These are phyloP conservation scores for Fusarium napiforme DNA, from an alignment of 2,329 filamentous ascomycete species.

Conservation along the genomic window DNA sequence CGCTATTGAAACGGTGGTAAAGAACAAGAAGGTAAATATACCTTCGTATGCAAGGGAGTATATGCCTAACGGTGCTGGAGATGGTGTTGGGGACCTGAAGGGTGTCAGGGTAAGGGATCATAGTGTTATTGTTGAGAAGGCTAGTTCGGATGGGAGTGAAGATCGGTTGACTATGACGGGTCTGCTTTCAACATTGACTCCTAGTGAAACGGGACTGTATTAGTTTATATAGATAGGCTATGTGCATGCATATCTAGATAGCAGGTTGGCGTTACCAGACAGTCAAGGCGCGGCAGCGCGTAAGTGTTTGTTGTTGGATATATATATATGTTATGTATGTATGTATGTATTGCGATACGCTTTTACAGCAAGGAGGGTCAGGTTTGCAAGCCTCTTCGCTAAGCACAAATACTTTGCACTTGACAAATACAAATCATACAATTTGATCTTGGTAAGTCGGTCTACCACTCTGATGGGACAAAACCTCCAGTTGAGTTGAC, in stretches of 20 bases:
- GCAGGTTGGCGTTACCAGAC: not conserved
- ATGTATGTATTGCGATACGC: not conserved
- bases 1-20: constrained; percentile 16
- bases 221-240: not conserved
- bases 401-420: not conserved
- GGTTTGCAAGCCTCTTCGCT: not conserved
- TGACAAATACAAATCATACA: not conserved
- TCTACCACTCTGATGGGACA: not conserved
- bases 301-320: not conserved
- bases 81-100: constrained; percentile 2
- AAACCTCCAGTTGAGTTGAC: not conserved
- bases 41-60: constrained; percentile 21
- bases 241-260: not conserved
- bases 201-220: not conserved
- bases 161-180: constrained; percentile 5
- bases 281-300: not conserved
- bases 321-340: too few relatives aligned
- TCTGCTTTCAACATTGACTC: constrained; percentile 12
- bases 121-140: constrained; percentile 14
- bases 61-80: not conserved
- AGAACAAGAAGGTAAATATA: constrained; percentile 4
- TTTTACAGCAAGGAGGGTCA: not conserved
- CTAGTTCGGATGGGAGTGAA: not conserved
- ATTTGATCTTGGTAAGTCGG: not conserved
- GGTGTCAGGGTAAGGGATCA: constrained; percentile 25